phyloP scores from a whole-genome alignment of 2,329 filamentous ascomycete species.

The Alternaria postmessia region DNA sequence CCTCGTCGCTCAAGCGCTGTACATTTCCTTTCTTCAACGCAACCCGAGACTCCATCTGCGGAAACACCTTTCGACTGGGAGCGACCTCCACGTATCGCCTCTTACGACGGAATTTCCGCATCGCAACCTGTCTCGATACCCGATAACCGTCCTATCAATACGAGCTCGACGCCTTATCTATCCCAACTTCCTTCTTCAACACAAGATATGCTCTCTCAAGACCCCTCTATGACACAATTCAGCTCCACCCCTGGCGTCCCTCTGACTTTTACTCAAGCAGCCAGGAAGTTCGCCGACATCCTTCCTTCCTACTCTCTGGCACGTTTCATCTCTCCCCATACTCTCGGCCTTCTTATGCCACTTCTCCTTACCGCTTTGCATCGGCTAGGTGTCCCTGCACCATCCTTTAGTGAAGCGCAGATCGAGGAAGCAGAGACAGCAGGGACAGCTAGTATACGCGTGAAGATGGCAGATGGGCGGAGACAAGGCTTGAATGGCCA shows the following conservation, averaged over 20 bases:
- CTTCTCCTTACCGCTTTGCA: constrained; percentile 83
- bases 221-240: constrained; percentile 87
- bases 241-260: constrained; percentile 79
- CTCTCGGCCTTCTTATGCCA: constrained; percentile 77
- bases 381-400: constrained; percentile 80
- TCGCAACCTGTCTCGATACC: constrained; percentile 49
- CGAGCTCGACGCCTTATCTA: constrained; percentile 30
- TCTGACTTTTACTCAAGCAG: constrained; percentile 85
- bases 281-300: constrained; percentile 88
- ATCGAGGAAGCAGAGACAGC: constrained; percentile 50
- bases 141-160: constrained; percentile 13
- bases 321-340: constrained; percentile 87
- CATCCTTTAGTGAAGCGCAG: constrained; percentile 48
- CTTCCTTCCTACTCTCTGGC: constrained; percentile 87
- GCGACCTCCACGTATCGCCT: constrained; percentile 64
- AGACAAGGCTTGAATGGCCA: constrained; percentile 77
- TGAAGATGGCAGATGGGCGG: constrained; percentile 77
- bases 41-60: constrained; percentile 79
- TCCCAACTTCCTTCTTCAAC: constrained; percentile 48
- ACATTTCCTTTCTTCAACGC: constrained; percentile 75
- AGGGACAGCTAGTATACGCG: constrained; percentile 70
- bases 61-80: constrained; percentile 91
- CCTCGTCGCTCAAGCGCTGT: constrained; percentile 46
- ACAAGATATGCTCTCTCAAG: constrained; percentile 75
- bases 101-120: constrained; percentile 46